These are phyloP conservation scores for Phymatotrichopsis omnivora DNA, from an alignment of 2,329 filamentous ascomycete species.

Conservation along the genomic window DNA sequence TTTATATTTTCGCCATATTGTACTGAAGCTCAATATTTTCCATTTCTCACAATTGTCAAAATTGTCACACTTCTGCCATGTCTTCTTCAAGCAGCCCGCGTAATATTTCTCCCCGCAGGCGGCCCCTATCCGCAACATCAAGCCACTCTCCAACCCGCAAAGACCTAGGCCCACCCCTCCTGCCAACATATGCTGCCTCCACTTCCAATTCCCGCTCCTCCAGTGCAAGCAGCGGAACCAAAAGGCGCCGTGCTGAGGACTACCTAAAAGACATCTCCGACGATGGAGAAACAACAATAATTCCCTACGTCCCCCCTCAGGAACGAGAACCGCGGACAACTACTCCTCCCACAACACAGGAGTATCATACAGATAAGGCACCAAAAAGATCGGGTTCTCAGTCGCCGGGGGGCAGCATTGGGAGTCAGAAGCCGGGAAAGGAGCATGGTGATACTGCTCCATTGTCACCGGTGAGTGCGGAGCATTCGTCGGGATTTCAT, in stretches of 20 bases:
- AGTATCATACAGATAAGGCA: background rate
- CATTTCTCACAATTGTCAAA: no score
- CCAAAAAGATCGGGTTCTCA: background rate
- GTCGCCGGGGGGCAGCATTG: background rate
- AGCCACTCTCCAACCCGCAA: no score
- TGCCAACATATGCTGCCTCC: no score
- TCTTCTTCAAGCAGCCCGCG: no score
- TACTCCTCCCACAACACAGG: slow-evolving; percentile 4
- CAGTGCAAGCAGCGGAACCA: background rate
- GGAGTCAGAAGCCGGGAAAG: background rate
- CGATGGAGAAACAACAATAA: slow-evolving; percentile 9
- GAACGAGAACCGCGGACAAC: no score
- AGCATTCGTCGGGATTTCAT: background rate
- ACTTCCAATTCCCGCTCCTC: slow-evolving; percentile 4
- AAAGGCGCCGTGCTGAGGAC: slow-evolving; percentile 7
- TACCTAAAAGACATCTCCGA: slow-evolving; percentile 8
- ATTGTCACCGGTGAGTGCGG: background rate
- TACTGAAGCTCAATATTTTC: no score
- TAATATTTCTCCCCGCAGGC: no score
- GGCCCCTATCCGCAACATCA: no score
- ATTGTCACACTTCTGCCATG: no score
- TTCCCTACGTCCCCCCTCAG: no score
- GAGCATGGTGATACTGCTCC: background rate
- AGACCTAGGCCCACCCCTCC: no score
- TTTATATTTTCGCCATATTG: no score